These are phyloP conservation scores for Lactifluus piperatus DNA, from an alignment of 768 basidiomycete genomes.

Conservation along the genomic window DNA sequence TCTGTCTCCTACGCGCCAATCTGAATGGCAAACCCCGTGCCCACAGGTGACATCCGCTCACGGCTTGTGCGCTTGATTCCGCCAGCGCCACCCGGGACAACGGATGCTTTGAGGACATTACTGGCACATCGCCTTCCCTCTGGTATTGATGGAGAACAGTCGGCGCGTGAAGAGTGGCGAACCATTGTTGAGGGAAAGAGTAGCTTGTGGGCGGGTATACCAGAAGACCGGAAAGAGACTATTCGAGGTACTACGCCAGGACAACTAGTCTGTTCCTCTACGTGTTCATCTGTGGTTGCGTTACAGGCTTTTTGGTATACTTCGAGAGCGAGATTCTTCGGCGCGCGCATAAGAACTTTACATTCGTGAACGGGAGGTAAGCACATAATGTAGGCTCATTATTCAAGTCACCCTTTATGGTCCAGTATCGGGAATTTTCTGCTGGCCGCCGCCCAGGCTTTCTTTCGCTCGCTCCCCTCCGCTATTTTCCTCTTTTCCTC, in stretches of 20 bases:
- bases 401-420: background rate
- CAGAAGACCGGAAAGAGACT: constrained; percentile 82
- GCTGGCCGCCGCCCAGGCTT: constrained; percentile 77
- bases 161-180: constrained; percentile 85
- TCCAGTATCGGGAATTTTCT: constrained; percentile 83
- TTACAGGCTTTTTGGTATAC: constrained; percentile 79
- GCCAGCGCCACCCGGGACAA: constrained; percentile 44
- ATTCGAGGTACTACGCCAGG: constrained; percentile 55
- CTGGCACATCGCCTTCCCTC: constrained; percentile 74
- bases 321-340: constrained; percentile 85
- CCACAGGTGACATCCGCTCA: constrained; percentile 77
- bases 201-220: constrained; percentile 74
- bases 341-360: constrained; percentile 89
- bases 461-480: constrained; percentile 88
- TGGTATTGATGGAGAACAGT: constrained; percentile 48
- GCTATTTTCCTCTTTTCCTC: constrained; percentile 92
- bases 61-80: constrained; percentile 85
- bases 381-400: background rate
- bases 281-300: background rate
- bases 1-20: background rate
- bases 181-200: constrained; percentile 86
- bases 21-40: background rate
- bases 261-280: background rate
- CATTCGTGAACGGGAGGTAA: constrained; percentile 84
- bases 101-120: constrained; percentile 65